Base-by-base conservation (phyloP, 257 asterid genomes). In the Capsicum rhomboideum region DNA sequence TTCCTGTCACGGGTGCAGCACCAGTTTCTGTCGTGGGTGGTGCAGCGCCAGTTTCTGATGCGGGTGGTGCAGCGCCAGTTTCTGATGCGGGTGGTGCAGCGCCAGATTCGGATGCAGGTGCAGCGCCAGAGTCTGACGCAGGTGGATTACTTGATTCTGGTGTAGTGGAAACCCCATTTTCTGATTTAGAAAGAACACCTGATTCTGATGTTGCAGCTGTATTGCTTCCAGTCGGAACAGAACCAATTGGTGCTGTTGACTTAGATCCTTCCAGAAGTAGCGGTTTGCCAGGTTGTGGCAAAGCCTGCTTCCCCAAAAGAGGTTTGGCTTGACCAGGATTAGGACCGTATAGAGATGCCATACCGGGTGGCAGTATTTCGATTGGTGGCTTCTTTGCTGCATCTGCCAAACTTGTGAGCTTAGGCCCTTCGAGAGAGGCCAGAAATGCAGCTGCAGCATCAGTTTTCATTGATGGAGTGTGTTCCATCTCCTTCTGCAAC, bases 261-360 rank as follows among this genome's bases (percentile, higher is more conserved):
- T 84, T 81, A 16, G 94, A 78, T 6, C 93, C 98, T 88, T 96
- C 99, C 81, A 94, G 64, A 42, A 89, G 87, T 88, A 94, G 89
- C 4, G 89, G 99, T 81, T 94, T 92, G 75, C 71, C 91, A 12
- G 93, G 87, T 86, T 50, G 85, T 46, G 78, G 68, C n/a, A 82
- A 8, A 14, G 55, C 85, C 86, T 85, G 97, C 85, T 86, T 94
- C 40, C 91, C 83, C 59, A 91, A 91, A 83, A 79, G 90, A 4
- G 91, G 90, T 85, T 93, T 93, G 31, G 90, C 88, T 79, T 81
- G 92, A 84, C 92, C 97, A 37, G 97, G 99, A 89, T 92, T 97
- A 17, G 98, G 99, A 80, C 99, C 98, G 44, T 93, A 97, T 46
- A 97, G 82, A 77, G 99, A 90, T 52, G 98, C 97, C 99, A 97